A percentile compares a stretch with the other conserved stretches of the same genome.
These are phyloP conservation scores for Volvox reticuliferus DNA, from an alignment of 139 green algal genomes.

Conservation along the genomic window DNA sequence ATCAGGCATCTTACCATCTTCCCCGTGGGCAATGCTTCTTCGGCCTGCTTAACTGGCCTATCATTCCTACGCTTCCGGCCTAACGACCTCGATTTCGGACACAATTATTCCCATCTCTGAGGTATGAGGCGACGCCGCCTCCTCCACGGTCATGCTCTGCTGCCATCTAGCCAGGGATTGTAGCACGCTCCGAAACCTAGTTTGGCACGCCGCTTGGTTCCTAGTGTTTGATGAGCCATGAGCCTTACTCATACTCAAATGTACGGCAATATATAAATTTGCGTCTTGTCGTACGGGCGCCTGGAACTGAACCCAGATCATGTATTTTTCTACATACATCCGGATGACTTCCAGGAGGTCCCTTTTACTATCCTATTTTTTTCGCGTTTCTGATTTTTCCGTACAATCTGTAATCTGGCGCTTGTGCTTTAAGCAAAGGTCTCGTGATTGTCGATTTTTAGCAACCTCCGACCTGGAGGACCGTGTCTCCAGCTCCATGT, in stretches of 20 bases:
- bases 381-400: background rate
- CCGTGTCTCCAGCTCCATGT: slow-evolving; percentile 4
- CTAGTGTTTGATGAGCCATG: slow-evolving; percentile 27
- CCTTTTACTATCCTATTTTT: background rate
- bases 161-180: background rate
- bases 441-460: too few relatives aligned
- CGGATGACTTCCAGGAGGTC: background rate
- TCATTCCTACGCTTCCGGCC: background rate
- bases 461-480: too few relatives aligned
- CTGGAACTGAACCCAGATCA: slow-evolving; percentile 5
- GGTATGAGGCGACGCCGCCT: background rate
- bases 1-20: background rate
- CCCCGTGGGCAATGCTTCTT: background rate
- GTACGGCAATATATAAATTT: background rate
- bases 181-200: background rate
- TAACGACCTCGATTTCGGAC: background rate
- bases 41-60: background rate
- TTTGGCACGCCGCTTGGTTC: slow-evolving; percentile 8
- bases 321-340: background rate
- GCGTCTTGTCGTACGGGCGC: background rate
- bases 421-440: too few relatives aligned
- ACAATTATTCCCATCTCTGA: background rate
- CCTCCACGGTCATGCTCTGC: background rate
- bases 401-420: too few relatives aligned
- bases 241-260: background rate